These are phyloP conservation scores for Lyophyllum decastes DNA, from an alignment of 768 basidiomycete genomes.

Conservation along the genomic window DNA sequence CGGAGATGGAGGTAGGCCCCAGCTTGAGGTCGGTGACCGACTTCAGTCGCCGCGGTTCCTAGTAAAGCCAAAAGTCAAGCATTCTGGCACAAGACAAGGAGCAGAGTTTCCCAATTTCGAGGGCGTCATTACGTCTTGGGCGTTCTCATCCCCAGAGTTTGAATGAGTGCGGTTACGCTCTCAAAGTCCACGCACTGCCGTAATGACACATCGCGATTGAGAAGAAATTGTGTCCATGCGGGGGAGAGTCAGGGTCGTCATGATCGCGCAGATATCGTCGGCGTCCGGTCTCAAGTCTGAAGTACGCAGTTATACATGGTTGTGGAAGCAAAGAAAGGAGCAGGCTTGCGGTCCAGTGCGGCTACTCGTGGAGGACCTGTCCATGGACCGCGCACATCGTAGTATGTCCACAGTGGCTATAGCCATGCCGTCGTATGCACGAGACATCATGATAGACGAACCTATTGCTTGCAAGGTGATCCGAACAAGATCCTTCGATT, in stretches of 20 bases:
- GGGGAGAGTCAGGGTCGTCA: slow-evolving; percentile 7
- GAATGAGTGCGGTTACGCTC: not conserved
- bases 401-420: too few relatives aligned
- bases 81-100: too few relatives aligned
- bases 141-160: not conserved
- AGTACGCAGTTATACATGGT: too few relatives aligned
- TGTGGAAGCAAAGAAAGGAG: too few relatives aligned
- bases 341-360: too few relatives aligned
- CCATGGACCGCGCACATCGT: not conserved
- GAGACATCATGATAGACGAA: not conserved
- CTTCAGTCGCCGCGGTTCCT: too few relatives aligned
- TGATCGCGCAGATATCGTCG: not conserved
- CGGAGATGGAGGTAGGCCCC: too few relatives aligned
- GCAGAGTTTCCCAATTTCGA: too few relatives aligned
- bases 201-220: not conserved
- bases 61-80: too few relatives aligned
- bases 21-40: too few relatives aligned
- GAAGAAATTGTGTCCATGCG: not conserved
- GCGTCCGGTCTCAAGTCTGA: not conserved
- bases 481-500: not conserved
- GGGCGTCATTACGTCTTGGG: not conserved
- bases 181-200: slow-evolving; percentile 1
- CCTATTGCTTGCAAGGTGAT: not conserved
- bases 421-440: not conserved
- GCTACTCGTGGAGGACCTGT: not conserved